phyloP scores from a whole-genome alignment of 345 rosid species.

The Camelina laxa region DNA sequence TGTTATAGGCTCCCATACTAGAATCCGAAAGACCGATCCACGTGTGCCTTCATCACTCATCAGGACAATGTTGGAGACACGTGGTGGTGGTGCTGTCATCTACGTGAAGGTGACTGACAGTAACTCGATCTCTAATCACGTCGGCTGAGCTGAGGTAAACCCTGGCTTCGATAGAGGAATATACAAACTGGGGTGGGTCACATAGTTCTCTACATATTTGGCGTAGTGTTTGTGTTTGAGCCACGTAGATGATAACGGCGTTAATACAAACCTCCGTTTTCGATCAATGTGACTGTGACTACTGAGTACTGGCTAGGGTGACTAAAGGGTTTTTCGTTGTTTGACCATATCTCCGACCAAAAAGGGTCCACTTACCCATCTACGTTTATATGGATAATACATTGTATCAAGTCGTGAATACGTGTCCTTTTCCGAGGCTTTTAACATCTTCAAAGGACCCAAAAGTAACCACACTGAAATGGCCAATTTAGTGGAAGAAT shows the following conservation, averaged over 20 bases:
- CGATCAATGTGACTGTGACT: slow-evolving; percentile 4
- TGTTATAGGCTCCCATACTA: not conserved
- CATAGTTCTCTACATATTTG: not conserved
- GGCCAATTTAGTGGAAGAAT: not conserved
- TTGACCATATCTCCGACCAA: too few relatives aligned
- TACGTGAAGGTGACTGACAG: slow-evolving; percentile 32
- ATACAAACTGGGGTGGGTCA: not conserved
- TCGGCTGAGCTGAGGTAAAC: slow-evolving; percentile 25
- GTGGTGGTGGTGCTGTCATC: slow-evolving; percentile 6
- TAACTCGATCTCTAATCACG: slow-evolving; percentile 44
- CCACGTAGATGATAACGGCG: slow-evolving; percentile 27
- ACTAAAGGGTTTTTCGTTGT: too few relatives aligned
- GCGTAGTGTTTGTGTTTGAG: not conserved
- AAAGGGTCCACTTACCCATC: too few relatives aligned
- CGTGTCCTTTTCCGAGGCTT: not conserved
- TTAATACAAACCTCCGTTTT: slow-evolving; percentile 10
- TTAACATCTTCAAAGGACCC: not conserved
- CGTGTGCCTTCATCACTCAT: not conserved
- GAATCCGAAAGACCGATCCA: not conserved
- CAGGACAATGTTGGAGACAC: not conserved
- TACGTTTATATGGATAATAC: too few relatives aligned
- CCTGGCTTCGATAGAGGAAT: not conserved
- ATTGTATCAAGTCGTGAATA: too few relatives aligned
- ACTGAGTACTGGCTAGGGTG: too few relatives aligned
- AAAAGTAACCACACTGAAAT: not conserved